Base-by-base conservation (phyloP, 208 protist species). In the Trypanosoma vivax region DNA sequence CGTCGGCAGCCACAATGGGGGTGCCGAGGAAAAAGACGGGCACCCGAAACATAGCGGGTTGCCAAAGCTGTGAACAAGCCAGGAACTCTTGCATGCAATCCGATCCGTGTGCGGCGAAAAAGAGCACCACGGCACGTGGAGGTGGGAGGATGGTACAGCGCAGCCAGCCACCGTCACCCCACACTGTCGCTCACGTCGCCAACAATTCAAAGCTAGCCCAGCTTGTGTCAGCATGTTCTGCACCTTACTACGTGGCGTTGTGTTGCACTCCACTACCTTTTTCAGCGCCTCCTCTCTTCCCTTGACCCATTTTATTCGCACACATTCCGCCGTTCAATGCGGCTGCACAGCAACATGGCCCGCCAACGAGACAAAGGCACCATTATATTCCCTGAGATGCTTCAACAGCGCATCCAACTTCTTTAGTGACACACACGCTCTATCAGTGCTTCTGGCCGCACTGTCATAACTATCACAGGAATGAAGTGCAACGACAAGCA, bases 21-120 rank as follows among this genome's bases (percentile, higher is more conserved):
- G 57, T 55, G 21, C 40, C 30, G 24, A 63, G 9, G n/a, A 13
- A 55, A 45, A 56, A 54, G 9, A 63, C 39, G 11, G 57, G 57
- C 30, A 55, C 40, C 0, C 30, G 38, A 39, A 50, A 55, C 18
- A 63, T 56, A n/a, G 31, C 25, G 2, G 37, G 6, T 24, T 54
- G 14, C 5, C 31, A 29, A 38, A 14, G 25, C 45, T 56, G 25
- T 14, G 29, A 41, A 4, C 29, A 50, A 25, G 48, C 24, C 2
- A 46, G 28, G 3, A 48, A 30, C n/a, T 48, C 35, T 7, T 63
- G n/a, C 16, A 42, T 29, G 19, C n/a, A 29, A 27, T 28, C 11
- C 7, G 9, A 29, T 38, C 55, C 28, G 14, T 25, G 37, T 1
- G 57, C 39, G 9, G 40, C 13, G 25, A 55, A 63, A 27, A 63